phyloP scores from a whole-genome alignment of 176 grass and related monocot species.

The Carex parvula region DNA sequence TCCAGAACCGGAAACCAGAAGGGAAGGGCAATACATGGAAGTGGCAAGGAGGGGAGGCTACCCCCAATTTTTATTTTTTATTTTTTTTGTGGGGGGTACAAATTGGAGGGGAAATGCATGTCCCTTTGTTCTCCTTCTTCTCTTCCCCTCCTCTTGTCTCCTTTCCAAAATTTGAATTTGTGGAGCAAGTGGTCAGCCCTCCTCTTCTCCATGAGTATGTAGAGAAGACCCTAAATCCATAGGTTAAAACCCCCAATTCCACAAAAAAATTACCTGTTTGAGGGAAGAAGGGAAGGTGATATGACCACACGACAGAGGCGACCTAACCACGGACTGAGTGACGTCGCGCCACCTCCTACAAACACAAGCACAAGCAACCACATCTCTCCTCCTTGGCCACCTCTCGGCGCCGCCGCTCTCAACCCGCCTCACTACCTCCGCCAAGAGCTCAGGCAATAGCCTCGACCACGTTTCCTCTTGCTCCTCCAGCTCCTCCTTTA shows the following conservation, averaged over 20 bases:
- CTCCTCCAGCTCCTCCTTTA: conserved; percentile 10
- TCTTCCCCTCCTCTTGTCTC: not conserved
- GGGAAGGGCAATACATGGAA: not conserved
- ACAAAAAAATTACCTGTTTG: conserved; percentile 56
- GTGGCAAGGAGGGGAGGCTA: not conserved
- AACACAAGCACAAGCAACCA: conserved; percentile 77
- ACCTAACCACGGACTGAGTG: conserved; percentile 44
- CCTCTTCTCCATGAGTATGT: not conserved
- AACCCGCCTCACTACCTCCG: conserved; percentile 65
- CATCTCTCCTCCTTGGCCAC: conserved; percentile 76
- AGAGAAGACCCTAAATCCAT: not conserved
- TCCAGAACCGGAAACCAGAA: not conserved
- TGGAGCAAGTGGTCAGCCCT: not conserved
- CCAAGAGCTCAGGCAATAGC: conserved; percentile 69
- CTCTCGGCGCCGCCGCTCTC: conserved; percentile 59
- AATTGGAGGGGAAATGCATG: not conserved
- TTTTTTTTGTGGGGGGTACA: not conserved
- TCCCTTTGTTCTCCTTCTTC: not conserved
- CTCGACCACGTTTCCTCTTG: conserved; percentile 70
- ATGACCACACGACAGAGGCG: conserved; percentile 63
- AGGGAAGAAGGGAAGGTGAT: conserved; percentile 93
- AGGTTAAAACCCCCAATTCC: not conserved
- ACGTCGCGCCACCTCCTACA: conserved; percentile 70
- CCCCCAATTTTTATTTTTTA: not conserved
- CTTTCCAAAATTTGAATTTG: not conserved